Base-by-base conservation (phyloP, 2,329 filamentous ascomycete species). In the Chrysoporthe austroafricana region DNA sequence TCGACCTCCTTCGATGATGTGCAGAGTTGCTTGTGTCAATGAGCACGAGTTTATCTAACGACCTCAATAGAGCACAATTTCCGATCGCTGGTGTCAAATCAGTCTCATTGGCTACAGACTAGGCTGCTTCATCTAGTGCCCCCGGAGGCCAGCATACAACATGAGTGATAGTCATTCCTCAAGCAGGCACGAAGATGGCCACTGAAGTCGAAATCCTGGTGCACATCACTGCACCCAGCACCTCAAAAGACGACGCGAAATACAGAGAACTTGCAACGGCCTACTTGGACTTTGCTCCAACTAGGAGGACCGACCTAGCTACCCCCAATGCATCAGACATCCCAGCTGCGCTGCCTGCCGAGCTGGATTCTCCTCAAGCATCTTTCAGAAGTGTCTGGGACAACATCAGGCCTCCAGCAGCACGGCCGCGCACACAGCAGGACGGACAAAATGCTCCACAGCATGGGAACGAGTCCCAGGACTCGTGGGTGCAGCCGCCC, bases 201-300 rank as follows among this genome's bases (percentile, higher is more conserved):
- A 68, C 63, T n/a, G 76, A 82, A 68, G 78, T 81, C 63, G 85
- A 88, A 76, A 85, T 88, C 57, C 79, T 88, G 57, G 81, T 87
- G 62, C 86, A 88, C 73, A 81, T 86, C 66, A 76, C 82, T 13
- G 86, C 86, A 42, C 83, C 85, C 7, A 82, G 83, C 72, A 80
- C 75, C 50, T 77, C 79, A 32, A 71, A 73, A 13, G 83, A 87
- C 71, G 86, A 88, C 75, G 75, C 73, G 21, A 72, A 73, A 16
- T 88, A 87, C 70, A 78, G 85, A 44, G 74, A 77, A n/a, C 76
- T 87, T 32, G 84, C 85, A 4, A 72, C 78, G 32, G 82, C 84
- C 2, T 88, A 88, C 70, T 75, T 85, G n/a, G 74, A 79, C 52
- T 88, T 86, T 66, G 71, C 78, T 50, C 78, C 82, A 11, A 70